Evolutionary conservation across 2,329 filamentous ascomycete species (phyloP), one percentile per base, ranked within the genome.

Genomic region (Colletotrichum sp.): DNA sequence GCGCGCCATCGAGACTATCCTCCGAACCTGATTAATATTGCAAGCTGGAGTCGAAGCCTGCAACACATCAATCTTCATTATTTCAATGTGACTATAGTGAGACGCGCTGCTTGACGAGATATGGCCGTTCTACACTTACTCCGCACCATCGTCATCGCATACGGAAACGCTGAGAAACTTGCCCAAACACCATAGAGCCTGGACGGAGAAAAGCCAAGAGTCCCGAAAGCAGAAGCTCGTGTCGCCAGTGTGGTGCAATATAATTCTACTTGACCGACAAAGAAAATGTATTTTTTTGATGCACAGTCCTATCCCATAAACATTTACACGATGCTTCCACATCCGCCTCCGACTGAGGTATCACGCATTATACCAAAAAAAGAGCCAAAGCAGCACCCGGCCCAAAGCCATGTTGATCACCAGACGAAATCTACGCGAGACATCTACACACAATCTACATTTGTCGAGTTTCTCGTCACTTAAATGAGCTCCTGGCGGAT

Each of bases 401-500:
- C n/a, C 68, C 28, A 52, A 52, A 34, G 57, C 57, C 13, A 66
- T 39, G 24, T 9, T 12, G 18, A 44, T 6, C 44, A 68, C 26
- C 15, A 28, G 32, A n/a, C n/a, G 24, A 32, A 30, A 59, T 48
- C 52, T 24, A 30, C n/a, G 39, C 30, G 22, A 60, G 32, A 68
- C 52, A 24, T 12, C n/a, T 30, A 39, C 24, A 44, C 15, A 28
- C 28, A 57, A 13, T 39, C 48, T 44, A 26, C 28, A 12, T 62
- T 15, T 24, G 22, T 44, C 59, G 26, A 34, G 28, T 71, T 22
- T 57, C n/a, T 22, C 6, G n/a, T 28, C n/a, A 16, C n/a, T 79
- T 73, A 84, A 70, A 77, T 77, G 63, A 85, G 78, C 67, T 85
- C 84, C n/a, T 83, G 83, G 4, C 75, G 76, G 64, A 81, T 64